These are phyloP conservation scores for Mucuna pruriens DNA, from an alignment of 306 rosid genomes.

Conservation along the genomic window DNA sequence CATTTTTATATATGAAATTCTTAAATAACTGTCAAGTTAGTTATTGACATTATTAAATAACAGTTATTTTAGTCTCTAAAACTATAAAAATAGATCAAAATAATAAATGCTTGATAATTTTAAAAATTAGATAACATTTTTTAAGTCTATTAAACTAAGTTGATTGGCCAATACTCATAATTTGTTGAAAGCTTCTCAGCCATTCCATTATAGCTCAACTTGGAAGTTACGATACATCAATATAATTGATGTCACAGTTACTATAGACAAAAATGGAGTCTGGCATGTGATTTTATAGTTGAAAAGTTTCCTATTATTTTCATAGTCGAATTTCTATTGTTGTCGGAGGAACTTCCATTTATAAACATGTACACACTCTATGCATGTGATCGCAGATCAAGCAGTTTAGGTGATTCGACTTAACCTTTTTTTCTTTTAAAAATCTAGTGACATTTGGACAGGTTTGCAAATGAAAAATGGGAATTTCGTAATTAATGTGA, in stretches of 20 bases:
- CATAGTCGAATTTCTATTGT: not conserved
- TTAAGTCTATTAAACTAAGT: not conserved
- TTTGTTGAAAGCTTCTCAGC: not conserved
- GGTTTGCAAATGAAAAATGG: slow-evolving; percentile 3
- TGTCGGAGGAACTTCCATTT: not conserved
- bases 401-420: not conserved
- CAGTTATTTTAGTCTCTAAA: not conserved
- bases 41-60: not conserved
- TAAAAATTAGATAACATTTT: not conserved
- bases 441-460: slow-evolving; percentile 8
- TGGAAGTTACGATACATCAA: slow-evolving; percentile 22
- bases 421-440: not conserved
- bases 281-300: slow-evolving; percentile 37
- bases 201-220: slow-evolving; percentile 28
- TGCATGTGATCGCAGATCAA: slow-evolving; percentile 23
- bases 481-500: not conserved
- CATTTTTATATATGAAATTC: not conserved
- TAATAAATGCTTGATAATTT: not conserved
- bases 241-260: slow-evolving; percentile 12
- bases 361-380: slow-evolving; percentile 3
- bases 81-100: not conserved
- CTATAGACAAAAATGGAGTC: not conserved
- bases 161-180: not conserved
- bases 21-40: not conserved
- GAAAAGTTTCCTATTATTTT: not conserved